Conservation (phyloP, 2,329 filamentous ascomycete species). For the Sclerotinia borealis region DNA sequence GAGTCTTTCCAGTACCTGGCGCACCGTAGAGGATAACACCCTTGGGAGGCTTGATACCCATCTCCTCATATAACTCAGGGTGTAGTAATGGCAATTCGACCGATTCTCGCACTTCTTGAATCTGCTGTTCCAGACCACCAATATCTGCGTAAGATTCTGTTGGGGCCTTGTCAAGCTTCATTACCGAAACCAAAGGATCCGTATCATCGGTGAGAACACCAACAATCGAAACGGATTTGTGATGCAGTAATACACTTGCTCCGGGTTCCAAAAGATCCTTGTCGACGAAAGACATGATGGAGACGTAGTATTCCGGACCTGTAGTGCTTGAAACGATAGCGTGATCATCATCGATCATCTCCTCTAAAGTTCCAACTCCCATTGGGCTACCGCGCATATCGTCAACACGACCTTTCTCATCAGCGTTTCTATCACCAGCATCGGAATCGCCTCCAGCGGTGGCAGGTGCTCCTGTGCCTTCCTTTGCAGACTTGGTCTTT, state of each 20-base stretch:
- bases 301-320: conserved; percentile 97
- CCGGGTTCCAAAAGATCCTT: conserved; percentile 97
- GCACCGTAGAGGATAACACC: conserved; percentile 98
- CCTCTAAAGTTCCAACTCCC: conserved; percentile 95
- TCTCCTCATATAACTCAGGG: conserved; percentile 97
- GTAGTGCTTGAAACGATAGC: conserved; percentile 97
- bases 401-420: conserved; percentile 90
- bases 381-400: conserved; percentile 98
- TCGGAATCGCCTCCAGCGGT: conserved; percentile 61
- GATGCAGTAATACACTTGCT: conserved; percentile 88
- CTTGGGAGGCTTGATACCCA: conserved; percentile 99
- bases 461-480: conserved; percentile 51
- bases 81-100: conserved; percentile 93
- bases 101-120: conserved; percentile 95
- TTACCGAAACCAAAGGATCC: conserved; percentile 91
- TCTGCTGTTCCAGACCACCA: conserved; percentile 89
- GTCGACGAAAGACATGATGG: conserved; percentile 99
- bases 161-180: conserved; percentile 98
- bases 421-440: conserved; percentile 77
- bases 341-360: conserved; percentile 98
- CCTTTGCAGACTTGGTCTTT: conserved; percentile 80
- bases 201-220: conserved; percentile 95
- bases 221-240: conserved; percentile 97
- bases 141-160: conserved; percentile 99
- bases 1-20: conserved; percentile 92